Base-by-base conservation (phyloP, 2,329 filamentous ascomycete species). In the Rosellinia necatrix region DNA sequence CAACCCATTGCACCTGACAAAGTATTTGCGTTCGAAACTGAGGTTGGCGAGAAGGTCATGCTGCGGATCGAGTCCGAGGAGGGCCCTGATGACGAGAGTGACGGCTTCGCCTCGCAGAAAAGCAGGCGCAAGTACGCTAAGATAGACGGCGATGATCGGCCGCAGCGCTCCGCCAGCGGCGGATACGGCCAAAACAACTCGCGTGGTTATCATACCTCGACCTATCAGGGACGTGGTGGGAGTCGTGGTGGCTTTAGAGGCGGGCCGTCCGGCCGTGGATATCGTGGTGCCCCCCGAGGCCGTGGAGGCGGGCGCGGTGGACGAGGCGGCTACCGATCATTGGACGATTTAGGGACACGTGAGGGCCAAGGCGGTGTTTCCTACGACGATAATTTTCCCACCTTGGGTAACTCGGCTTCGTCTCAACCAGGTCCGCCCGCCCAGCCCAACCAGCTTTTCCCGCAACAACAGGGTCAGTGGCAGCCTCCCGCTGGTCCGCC, bases 21-120 rank as follows among this genome's bases (percentile, higher is more conserved):
- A 66, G 81, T 85, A 0, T 85, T 92, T 67, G 81, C 85, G 5
- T 92, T 97, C 66, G 90, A 96, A 60, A 92, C 89, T 1, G 85
- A 84, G 0, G 90, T 97, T 1, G 89, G 89, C 15, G 92, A 97
- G 74, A 96, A 96, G 75, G 84, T 91, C 13, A 80, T 94, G 61
- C 75, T 97, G 48, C 83, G 89, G 1, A 87, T 97, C 42, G 91
- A 96, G 71, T 79, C 86, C 49, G 90, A 93, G 60, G 76, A 85
- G 47, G 75, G 77, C 2, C 72, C 75, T 21, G 85, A 89, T 65
- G 84, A 83, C 60, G 81, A 85, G 59, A 86, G 85, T 67, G 85
- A 89, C 64, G 83, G 80, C 65, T 74, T 83, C 15, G 85, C 85
- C 61, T 78, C 81, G 27, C 86, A 82, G 66, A 88, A 81, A 68